Conservation (phyloP, 2,329 filamentous ascomycete species). For the Thelonectria rubi region DNA sequence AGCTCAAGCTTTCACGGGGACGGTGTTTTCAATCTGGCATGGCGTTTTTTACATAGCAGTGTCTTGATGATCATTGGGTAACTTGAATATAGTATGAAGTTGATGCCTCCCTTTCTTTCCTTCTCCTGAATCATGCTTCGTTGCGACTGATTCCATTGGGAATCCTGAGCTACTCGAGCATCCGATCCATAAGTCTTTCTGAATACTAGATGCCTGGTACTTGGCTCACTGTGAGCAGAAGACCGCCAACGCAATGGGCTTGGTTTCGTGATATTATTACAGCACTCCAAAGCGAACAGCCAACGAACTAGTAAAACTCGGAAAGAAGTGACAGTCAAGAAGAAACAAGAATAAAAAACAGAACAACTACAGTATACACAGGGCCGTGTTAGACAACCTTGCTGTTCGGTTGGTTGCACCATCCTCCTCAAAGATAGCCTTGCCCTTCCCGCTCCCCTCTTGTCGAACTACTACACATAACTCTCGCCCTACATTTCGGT, state of each 20-base stretch:
- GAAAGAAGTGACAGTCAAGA: slow-evolving; percentile 33
- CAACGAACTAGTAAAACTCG: slow-evolving; percentile 28
- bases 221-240: too few species aligned
- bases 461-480: slow-evolving; percentile 3
- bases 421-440: slow-evolving; percentile 20
- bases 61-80: slow-evolving; percentile 10
- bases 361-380: slow-evolving; percentile 41
- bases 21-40: slow-evolving; percentile 12
- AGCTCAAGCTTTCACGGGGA: slow-evolving; percentile 9
- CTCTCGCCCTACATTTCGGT: slow-evolving; percentile 8
- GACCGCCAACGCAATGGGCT: neutral
- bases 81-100: slow-evolving; percentile 26
- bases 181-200: neutral
- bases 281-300: slow-evolving; percentile 36
- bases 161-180: too few species aligned
- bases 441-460: neutral
- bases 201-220: too few species aligned
- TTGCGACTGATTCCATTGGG: neutral
- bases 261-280: slow-evolving; percentile 18
- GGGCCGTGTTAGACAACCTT: slow-evolving; percentile 33
- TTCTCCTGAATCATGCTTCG: neutral
- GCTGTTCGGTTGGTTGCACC: slow-evolving; percentile 20
- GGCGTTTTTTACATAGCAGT: slow-evolving; percentile 15
- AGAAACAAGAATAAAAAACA: slow-evolving; percentile 34
- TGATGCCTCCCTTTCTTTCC: slow-evolving; percentile 12